Evolutionary conservation across 768 basidiomycete genomes (phyloP).

Genomic region (Pholiota conissans): DNA sequence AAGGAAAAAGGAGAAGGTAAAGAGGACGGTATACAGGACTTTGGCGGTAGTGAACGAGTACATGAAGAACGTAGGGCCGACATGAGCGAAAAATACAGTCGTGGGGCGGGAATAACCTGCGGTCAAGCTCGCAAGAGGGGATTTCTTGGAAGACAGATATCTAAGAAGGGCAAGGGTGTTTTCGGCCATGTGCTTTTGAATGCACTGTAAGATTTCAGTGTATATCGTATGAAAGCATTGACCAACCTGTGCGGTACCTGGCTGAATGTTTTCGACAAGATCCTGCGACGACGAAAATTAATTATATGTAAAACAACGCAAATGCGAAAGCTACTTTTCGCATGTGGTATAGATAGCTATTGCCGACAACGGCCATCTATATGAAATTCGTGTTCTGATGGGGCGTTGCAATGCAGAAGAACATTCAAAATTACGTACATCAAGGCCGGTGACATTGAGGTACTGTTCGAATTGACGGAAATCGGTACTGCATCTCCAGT

Average conservation of each 20-base stretch:
- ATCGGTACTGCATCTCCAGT: constrained; percentile 69
- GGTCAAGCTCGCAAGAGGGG: constrained; percentile 67
- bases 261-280: constrained; percentile 78
- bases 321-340: constrained; percentile 54
- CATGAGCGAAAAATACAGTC: constrained; percentile 77
- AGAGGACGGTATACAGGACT: constrained; percentile 55
- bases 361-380: constrained; percentile 90
- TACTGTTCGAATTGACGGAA: constrained; percentile 94
- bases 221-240: background rate
- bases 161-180: constrained; percentile 80
- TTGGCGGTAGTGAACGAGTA: constrained; percentile 77
- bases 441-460: constrained; percentile 86
- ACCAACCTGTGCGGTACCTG: constrained; percentile 69
- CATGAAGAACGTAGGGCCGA: constrained; percentile 67
- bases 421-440: constrained; percentile 62
- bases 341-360: constrained; percentile 94
- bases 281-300: constrained; percentile 44
- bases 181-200: constrained; percentile 81
- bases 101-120: constrained; percentile 49
- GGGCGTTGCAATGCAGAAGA: background rate
- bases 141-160: constrained; percentile 68
- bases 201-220: constrained; percentile 14
- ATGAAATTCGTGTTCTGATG: background rate
- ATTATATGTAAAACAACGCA: no score
- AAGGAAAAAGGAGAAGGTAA: constrained; percentile 45